phyloP scores from a whole-genome alignment of 73 alveolate genomes.

The Paramecium biaurelia region DNA sequence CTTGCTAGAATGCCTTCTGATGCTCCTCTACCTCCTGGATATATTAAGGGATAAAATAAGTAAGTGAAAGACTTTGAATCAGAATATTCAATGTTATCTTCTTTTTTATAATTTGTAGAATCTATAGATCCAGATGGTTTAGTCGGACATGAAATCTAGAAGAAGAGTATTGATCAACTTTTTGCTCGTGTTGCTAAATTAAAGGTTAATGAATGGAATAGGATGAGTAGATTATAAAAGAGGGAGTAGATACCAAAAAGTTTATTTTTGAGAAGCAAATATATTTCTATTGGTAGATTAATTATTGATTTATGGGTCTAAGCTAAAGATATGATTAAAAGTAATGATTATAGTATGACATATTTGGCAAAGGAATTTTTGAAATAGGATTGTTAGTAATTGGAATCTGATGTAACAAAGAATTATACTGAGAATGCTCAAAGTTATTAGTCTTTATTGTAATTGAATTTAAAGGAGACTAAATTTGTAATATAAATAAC shows the following conservation, averaged over 20 bases:
- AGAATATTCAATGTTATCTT: constrained; percentile 82
- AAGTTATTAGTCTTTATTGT: constrained; percentile 68
- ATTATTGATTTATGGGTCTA: constrained; percentile 89
- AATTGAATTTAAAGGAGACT: constrained; percentile 87
- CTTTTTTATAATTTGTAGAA: constrained; percentile 74
- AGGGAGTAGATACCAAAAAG: constrained; percentile 74
- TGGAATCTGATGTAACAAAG: constrained; percentile 81
- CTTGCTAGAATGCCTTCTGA: constrained; percentile 74
- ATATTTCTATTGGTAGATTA: constrained; percentile 84
- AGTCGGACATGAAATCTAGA: constrained; percentile 91
- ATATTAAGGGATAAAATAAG: constrained; percentile 42
- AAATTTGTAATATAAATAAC: constrained; percentile 71
- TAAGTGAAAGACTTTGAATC: constrained; percentile 64
- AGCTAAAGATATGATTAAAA: constrained; percentile 89
- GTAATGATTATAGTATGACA: constrained; percentile 86
- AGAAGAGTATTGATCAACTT: constrained; percentile 78
- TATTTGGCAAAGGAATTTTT: constrained; percentile 81
- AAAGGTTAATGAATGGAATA: constrained; percentile 84
- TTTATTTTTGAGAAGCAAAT: constrained; percentile 82
- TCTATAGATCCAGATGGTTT: constrained; percentile 93
- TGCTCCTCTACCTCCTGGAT: constrained; percentile 64
- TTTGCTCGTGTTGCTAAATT: constrained; percentile 79
- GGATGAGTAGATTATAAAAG: constrained; percentile 88
- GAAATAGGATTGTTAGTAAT: constrained; percentile 76
- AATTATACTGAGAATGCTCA: constrained; percentile 68